Evolutionary conservation across 2,329 filamentous ascomycete species (phyloP).

Genomic region (Cordyceps pruinosa): DNA sequence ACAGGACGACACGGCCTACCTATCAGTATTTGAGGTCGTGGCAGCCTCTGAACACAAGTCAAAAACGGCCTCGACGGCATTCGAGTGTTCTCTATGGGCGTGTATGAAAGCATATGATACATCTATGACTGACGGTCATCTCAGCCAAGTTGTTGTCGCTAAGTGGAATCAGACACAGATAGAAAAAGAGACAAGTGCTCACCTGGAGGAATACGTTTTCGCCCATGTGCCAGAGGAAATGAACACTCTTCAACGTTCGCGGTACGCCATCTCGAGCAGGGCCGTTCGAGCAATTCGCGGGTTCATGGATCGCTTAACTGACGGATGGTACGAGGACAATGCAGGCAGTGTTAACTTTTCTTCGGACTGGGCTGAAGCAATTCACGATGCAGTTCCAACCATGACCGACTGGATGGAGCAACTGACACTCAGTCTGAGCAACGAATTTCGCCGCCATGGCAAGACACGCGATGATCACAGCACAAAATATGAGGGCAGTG

Average conservation of each 20-base stretch:
- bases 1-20: slow-evolving; percentile 18
- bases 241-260: slow-evolving; percentile 19
- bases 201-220: slow-evolving; percentile 26
- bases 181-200: slow-evolving; percentile 20
- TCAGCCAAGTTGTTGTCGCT: slow-evolving; percentile 19
- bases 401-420: slow-evolving; percentile 26
- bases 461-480: slow-evolving; percentile 12
- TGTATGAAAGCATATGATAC: slow-evolving; percentile 28
- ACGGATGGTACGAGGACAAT: slow-evolving; percentile 25
- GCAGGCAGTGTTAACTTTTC: slow-evolving; percentile 25
- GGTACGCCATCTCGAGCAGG: slow-evolving; percentile 26
- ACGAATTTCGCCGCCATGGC: slow-evolving; percentile 29
- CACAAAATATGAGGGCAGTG: slow-evolving; percentile 23
- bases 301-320: slow-evolving; percentile 27
- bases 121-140: slow-evolving; percentile 22
- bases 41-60: slow-evolving; percentile 20
- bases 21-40: slow-evolving; percentile 31
- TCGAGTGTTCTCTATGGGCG: slow-evolving; percentile 32
- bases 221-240: slow-evolving; percentile 24
- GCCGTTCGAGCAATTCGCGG: slow-evolving; percentile 24
- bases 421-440: slow-evolving; percentile 29
- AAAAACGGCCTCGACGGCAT: slow-evolving; percentile 18
- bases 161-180: slow-evolving; percentile 26
- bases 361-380: slow-evolving; percentile 32
- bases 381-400: slow-evolving; percentile 27